A percentile compares a stretch with the other conserved stretches of the same genome.
These are phyloP conservation scores for Thermochaetoides thermophila DNA, from an alignment of 495 filamentous ascomycete species.

Conservation along the genomic window DNA sequence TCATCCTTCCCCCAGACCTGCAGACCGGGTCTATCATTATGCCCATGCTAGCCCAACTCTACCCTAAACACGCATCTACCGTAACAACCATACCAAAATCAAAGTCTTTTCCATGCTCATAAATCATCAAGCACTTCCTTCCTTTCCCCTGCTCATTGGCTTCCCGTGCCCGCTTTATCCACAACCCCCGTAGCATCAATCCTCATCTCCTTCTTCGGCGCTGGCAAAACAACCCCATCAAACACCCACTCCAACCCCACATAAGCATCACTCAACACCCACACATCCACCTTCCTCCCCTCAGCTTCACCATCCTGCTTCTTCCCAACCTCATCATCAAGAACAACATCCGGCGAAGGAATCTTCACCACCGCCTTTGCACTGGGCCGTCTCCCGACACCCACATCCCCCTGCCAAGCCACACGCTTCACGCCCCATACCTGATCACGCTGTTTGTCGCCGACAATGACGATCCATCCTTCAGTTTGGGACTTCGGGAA, in stretches of 20 bases:
- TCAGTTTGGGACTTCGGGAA: constrained; percentile 95
- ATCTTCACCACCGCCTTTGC: constrained; percentile 48
- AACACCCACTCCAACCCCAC: constrained; percentile 57
- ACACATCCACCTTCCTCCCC: constrained; percentile 47
- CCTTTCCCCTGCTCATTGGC: too few relatives aligned
- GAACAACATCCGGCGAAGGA: constrained; percentile 32
- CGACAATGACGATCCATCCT: constrained; percentile 76
- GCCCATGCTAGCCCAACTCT: too few relatives aligned
- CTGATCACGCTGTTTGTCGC: constrained; percentile 51
- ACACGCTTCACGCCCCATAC: constrained; percentile 74
- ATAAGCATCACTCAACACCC: constrained; percentile 75
- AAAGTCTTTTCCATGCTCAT: too few relatives aligned
- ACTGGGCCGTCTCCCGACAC: constrained; percentile 21
- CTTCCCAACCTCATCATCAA: too few relatives aligned
- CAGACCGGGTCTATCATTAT: too few relatives aligned
- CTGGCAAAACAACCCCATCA: constrained; percentile 12
- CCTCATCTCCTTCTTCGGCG: constrained; percentile 5
- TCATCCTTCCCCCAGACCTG: too few relatives aligned
- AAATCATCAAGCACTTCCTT: too few relatives aligned
- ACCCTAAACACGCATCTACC: too few relatives aligned
- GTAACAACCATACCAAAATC: too few relatives aligned
- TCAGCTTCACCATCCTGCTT: constrained; percentile 9
- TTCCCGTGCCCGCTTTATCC: too few relatives aligned
- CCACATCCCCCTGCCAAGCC: constrained; percentile 39
- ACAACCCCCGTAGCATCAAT: too few relatives aligned